Conservation (phyloP, 2,329 filamentous ascomycete genomes). For the Trichoderma breve region DNA sequence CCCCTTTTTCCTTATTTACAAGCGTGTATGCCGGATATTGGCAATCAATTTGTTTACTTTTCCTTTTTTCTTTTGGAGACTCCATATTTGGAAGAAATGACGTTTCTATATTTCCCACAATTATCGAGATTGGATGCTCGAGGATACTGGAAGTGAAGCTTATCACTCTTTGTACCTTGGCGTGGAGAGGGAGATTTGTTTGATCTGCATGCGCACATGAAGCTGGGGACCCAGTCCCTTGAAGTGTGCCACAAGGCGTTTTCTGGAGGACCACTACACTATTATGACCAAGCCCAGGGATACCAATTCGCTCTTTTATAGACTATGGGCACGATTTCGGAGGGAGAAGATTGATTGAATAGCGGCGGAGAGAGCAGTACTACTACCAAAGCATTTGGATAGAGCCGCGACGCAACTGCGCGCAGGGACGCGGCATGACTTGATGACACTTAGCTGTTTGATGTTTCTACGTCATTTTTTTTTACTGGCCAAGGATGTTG, state of each 20-base stretch:
- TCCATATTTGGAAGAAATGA: not conserved
- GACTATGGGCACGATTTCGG: slow-evolving; percentile 9
- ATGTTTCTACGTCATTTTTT: not conserved
- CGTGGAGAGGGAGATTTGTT: slow-evolving; percentile 10
- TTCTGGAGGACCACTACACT: slow-evolving; percentile 8
- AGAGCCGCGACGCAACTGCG: slow-evolving; percentile 9
- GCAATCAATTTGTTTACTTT: slow-evolving; percentile 22
- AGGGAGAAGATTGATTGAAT: not conserved
- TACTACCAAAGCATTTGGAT: slow-evolving; percentile 5
- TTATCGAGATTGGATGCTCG: not conserved
- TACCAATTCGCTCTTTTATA: slow-evolving; percentile 19
- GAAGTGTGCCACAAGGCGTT: slow-evolving; percentile 20
- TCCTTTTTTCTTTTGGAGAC: slow-evolving; percentile 19
- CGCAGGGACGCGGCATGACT: slow-evolving; percentile 10
- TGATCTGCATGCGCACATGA: slow-evolving; percentile 19
- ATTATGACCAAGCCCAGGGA: slow-evolving; percentile 9
- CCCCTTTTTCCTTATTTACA: not conserved
- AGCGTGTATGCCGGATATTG: slow-evolving; percentile 25
- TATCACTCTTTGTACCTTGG: slow-evolving; percentile 9
- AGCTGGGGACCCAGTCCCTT: slow-evolving; percentile 15
- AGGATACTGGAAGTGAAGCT: not conserved
- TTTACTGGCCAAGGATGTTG: not conserved
- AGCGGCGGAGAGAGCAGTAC: not conserved
- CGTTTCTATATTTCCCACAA: not conserved
- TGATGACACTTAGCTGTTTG: not conserved